Evolutionary conservation across 768 basidiomycete species (phyloP), one percentile per base, ranked within the genome.

Genomic region (Leccinum truebloodii): DNA sequence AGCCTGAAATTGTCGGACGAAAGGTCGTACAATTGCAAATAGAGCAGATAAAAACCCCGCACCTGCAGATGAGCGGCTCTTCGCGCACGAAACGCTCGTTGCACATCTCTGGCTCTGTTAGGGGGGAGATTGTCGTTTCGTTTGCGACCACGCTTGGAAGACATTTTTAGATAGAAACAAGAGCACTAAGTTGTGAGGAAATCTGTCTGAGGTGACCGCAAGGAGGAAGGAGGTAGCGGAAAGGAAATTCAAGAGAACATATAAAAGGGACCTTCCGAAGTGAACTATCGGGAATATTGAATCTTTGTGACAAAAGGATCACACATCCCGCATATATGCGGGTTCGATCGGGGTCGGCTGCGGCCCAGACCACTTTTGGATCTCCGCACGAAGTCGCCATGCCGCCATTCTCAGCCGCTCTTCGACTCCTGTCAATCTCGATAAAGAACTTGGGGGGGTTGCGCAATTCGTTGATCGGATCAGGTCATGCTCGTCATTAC

Each of bases 41-140:
- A 71, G 69, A 66, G 65, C 72, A 61, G 67, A 62, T 66, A 70
- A 68, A 68, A 59, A 60, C 64, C 53, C 76, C 79, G 66, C 63
- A 91, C 90, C 80, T 89, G 84, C 57, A 95, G 81, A 74, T 95
- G 93, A 59, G 92, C 92, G 62, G 92, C 92, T 67, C 93, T 85
- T 65, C 94, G 80, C 35, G 93, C 94, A 63, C 93, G 83, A 78
- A 95, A 95, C 9, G 92, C 93, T 69, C 93, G 78, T 72, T 95
- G 93, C 18, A 94, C 91, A 69, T 95, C 94, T 59, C 94, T 80
- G 30, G 93, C 92, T 63, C 92, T 85, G 67, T 77, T 80, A 63
- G 84, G 84, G 67, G 84, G 84, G 41, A 86, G 81, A 67, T 79
- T 83, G 68, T 85, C 83, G 71, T 85, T 83, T 64, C 91, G 80